phyloP scores from a whole-genome alignment of 345 rosid species.

The Eucalyptus caleyi region DNA sequence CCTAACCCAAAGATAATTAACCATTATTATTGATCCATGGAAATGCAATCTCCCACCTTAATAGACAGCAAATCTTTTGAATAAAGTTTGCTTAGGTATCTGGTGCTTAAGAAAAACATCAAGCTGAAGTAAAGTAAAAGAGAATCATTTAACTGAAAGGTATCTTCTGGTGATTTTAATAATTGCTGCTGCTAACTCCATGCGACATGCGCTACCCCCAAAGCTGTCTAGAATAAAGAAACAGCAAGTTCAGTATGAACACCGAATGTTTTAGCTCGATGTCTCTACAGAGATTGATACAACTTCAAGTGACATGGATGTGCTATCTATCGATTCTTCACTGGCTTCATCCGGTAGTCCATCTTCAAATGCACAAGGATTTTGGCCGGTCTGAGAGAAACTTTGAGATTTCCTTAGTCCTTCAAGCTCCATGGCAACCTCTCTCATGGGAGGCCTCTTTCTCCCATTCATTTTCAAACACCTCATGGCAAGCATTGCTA shows the following conservation, averaged over 20 bases:
- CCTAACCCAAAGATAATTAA: neutral
- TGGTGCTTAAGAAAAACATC: neutral
- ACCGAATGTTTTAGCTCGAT: neutral
- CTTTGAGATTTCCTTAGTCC: neutral
- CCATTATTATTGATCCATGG: too few relatives aligned
- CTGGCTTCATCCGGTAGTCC: too few relatives aligned
- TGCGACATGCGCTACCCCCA: neutral
- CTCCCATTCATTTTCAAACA: constrained; percentile 4
- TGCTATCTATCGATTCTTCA: neutral
- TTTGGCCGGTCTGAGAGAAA: too few relatives aligned
- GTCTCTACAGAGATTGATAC: neutral
- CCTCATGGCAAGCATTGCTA: neutral
- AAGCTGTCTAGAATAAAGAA: neutral
- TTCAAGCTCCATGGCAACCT: constrained; percentile 4
- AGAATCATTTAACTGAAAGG: neutral
- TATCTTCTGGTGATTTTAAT: neutral
- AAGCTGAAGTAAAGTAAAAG: neutral
- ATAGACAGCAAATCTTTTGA: neutral
- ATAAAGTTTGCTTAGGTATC: neutral
- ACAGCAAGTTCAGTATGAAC: neutral
- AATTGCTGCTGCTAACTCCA: too few relatives aligned
- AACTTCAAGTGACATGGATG: neutral
- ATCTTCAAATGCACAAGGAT: too few relatives aligned
- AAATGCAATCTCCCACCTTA: neutral
- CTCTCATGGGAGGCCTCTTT: constrained; percentile 20